Conservation (phyloP, 495 filamentous ascomycete genomes). For the Lophiotrema nucula region DNA sequence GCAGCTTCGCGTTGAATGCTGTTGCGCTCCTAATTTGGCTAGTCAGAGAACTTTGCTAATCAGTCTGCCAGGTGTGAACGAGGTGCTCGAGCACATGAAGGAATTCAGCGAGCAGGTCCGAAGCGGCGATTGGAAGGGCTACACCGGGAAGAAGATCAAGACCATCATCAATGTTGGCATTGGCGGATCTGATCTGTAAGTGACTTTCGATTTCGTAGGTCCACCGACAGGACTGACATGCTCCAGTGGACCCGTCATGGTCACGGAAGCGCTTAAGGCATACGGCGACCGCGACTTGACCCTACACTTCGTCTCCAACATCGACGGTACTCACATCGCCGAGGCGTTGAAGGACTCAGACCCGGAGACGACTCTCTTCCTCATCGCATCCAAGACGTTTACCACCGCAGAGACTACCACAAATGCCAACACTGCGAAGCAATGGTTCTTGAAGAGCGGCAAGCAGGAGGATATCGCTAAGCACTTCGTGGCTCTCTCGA, state of each 20-base stretch:
- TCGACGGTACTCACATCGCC: conserved; percentile 95
- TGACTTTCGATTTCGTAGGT: neutral
- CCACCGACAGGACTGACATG: neutral
- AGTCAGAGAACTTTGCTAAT: no score
- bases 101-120: conserved; percentile 92
- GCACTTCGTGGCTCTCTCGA: conserved; percentile 98
- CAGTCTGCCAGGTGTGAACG: no score
- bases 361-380: conserved; percentile 95
- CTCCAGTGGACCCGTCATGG: conserved; percentile 91
- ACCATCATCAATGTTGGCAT: conserved; percentile 98
- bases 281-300: conserved; percentile 82
- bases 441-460: conserved; percentile 88
- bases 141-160: conserved; percentile 94
- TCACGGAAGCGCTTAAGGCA: conserved; percentile 91
- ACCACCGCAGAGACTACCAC: conserved; percentile 96
- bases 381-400: conserved; percentile 98
- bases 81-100: conserved; percentile 93
- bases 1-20: no score
- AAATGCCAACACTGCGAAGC: conserved; percentile 94
- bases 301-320: conserved; percentile 98
- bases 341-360: conserved; percentile 86
- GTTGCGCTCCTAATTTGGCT: no score
- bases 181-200: conserved; percentile 95
- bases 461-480: conserved; percentile 85
- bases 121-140: conserved; percentile 96